Percentiles rank a stretch among this genome's conserved stretches.
Conservation (phyloP, 106 monocot species). For the Allium fistulosum region DNA sequence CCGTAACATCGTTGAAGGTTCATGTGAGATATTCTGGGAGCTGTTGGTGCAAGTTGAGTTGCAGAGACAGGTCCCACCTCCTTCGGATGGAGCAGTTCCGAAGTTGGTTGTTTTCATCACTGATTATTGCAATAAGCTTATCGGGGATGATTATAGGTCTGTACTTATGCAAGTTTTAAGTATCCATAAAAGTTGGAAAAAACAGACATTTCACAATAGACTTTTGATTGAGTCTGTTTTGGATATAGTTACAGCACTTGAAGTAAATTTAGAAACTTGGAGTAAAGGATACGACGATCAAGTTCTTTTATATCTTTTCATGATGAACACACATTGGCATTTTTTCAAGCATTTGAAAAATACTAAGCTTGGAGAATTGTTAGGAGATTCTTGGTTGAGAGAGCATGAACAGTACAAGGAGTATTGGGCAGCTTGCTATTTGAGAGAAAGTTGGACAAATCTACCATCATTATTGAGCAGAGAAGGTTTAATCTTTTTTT, state of each 20-base stretch:
- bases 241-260: constrained; percentile 64
- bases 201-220: constrained; percentile 52
- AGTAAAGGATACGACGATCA: constrained; percentile 58
- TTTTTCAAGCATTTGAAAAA: constrained; percentile 63
- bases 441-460: constrained; percentile 79
- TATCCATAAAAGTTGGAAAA: constrained; percentile 75
- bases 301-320: constrained; percentile 50
- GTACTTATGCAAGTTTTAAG: constrained; percentile 58
- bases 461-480: constrained; percentile 55
- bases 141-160: constrained; percentile 60
- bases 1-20: constrained; percentile 68
- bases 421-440: constrained; percentile 36
- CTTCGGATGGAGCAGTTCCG: constrained; percentile 60
- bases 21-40: constrained; percentile 92
- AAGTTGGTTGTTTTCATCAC: constrained; percentile 71
- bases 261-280: constrained; percentile 74
- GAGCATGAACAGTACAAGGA: constrained; percentile 87
- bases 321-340: constrained; percentile 91
- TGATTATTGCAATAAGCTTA: constrained; percentile 70
- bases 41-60: constrained; percentile 82
- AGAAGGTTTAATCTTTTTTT: constrained; percentile 81
- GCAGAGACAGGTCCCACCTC: constrained; percentile 51
- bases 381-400: constrained; percentile 48
- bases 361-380: constrained; percentile 48
- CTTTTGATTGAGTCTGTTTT: constrained; percentile 53